Evolutionary conservation across 306 rosid species (phyloP).

Genomic region (Casuarina equisetifolia): DNA sequence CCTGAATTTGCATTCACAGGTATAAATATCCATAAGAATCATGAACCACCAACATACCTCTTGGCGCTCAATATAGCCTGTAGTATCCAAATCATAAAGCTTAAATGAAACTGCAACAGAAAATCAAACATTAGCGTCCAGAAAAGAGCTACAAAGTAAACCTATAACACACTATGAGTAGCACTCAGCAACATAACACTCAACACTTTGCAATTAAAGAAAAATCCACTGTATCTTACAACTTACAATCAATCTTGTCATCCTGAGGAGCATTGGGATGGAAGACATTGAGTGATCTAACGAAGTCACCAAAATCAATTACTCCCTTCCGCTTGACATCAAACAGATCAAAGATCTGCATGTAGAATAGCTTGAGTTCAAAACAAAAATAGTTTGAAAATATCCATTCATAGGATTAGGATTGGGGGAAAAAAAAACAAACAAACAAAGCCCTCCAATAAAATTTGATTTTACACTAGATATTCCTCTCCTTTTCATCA

Average conservation of each 20-base stretch:
- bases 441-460: neutral
- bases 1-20: neutral
- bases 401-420: neutral
- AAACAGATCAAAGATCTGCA: constrained; percentile 85
- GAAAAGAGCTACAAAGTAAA: neutral
- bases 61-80: constrained; percentile 79
- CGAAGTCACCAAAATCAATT: constrained; percentile 91
- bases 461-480: neutral
- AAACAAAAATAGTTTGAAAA: constrained; percentile 15
- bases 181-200: neutral
- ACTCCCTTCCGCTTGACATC: constrained; percentile 72
- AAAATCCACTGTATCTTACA: constrained; percentile 2
- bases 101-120: constrained; percentile 73
- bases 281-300: constrained; percentile 85
- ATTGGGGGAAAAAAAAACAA: neutral
- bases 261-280: constrained; percentile 71
- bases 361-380: constrained; percentile 25
- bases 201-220: neutral
- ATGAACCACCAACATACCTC: constrained; percentile 53
- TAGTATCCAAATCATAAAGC: constrained; percentile 72
- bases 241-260: constrained; percentile 85
- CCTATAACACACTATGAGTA: neutral
- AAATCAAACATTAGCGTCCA: constrained; percentile 2
- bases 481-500: neutral
- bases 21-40: neutral